Conservation (phyloP, 306 rosid species). For the Crataegus laevigata region DNA sequence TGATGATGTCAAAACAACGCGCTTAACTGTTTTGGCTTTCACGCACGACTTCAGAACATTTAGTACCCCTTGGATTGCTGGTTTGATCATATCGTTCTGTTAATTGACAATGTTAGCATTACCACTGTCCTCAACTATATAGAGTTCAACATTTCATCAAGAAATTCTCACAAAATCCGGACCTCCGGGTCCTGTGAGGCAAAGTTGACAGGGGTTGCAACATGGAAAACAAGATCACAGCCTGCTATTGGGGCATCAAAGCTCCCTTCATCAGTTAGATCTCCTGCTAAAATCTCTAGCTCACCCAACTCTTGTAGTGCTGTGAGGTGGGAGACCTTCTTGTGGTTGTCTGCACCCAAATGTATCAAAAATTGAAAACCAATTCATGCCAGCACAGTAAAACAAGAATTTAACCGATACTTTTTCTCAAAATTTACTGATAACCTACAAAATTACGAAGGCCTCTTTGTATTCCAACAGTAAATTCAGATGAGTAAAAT, state of each 20-base stretch:
- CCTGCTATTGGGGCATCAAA: conserved; percentile 64
- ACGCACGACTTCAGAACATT: conserved; percentile 66
- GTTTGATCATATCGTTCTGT: conserved; percentile 87
- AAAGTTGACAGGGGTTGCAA: conserved; percentile 80
- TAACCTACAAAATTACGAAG: too few relatives aligned
- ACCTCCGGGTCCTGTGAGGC: conserved; percentile 88
- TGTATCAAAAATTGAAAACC: background rate
- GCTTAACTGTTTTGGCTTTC: conserved; percentile 51
- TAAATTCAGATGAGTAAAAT: background rate
- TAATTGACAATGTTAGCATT: background rate
- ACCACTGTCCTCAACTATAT: background rate
- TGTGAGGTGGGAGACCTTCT: conserved; percentile 53
- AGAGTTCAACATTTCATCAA: background rate
- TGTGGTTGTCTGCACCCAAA: conserved; percentile 40
- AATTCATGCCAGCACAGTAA: background rate
- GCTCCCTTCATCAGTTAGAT: conserved; percentile 49
- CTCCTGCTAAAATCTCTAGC: conserved; percentile 51
- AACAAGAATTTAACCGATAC: background rate
- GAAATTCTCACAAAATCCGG: background rate
- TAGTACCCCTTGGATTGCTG: conserved; percentile 58
- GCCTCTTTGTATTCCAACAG: background rate
- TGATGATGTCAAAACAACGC: conserved; percentile 78
- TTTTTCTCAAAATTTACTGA: too few relatives aligned
- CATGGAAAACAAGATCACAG: conserved; percentile 70
- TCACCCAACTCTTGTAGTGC: conserved; percentile 48